These are phyloP conservation scores for Aspergillus funiculosus DNA, from an alignment of 495 filamentous ascomycete genomes.

Conservation along the genomic window DNA sequence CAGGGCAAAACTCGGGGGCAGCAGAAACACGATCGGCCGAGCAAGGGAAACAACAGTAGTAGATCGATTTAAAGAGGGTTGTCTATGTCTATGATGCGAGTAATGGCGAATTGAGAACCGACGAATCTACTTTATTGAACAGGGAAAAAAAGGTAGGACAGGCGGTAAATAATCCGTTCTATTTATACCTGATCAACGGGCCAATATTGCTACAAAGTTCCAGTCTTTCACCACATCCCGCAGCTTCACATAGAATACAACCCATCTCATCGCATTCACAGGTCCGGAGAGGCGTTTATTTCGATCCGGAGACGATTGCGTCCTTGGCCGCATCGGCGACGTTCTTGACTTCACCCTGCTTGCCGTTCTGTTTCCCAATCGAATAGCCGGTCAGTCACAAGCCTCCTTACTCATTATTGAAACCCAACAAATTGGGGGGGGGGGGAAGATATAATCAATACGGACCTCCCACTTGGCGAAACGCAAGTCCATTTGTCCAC, in stretches of 20 bases:
- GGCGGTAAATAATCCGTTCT: slow-evolving; percentile 22
- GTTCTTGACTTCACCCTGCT: slow-evolving; percentile 81
- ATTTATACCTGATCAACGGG: slow-evolving; percentile 24
- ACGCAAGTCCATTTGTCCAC: slow-evolving; percentile 82
- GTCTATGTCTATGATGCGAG: not conserved
- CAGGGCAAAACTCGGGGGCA: slow-evolving; percentile 22
- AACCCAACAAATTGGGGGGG: slow-evolving; percentile 11
- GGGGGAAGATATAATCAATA: slow-evolving; percentile 16
- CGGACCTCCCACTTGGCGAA: slow-evolving; percentile 97
- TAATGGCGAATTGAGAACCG: not conserved
- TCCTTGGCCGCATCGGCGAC: slow-evolving; percentile 67
- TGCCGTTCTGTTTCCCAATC: slow-evolving; percentile 68
- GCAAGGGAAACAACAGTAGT: not conserved
- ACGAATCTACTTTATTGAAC: not conserved
- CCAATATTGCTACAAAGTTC: slow-evolving; percentile 44
- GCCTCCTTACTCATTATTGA: slow-evolving; percentile 11
- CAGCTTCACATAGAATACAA: slow-evolving; percentile 21
- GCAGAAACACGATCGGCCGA: slow-evolving; percentile 5
- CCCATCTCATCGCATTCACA: slow-evolving; percentile 12
- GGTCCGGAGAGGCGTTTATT: slow-evolving; percentile 29
- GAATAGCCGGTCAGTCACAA: slow-evolving; percentile 21
- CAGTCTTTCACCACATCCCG: slow-evolving; percentile 22
- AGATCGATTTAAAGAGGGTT: too few species aligned
- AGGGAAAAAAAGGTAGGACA: not conserved
- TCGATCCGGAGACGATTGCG: slow-evolving; percentile 47